phyloP scores from a whole-genome alignment of 1,284 basidiomycete genomes.

The Tylopilus sp. region DNA sequence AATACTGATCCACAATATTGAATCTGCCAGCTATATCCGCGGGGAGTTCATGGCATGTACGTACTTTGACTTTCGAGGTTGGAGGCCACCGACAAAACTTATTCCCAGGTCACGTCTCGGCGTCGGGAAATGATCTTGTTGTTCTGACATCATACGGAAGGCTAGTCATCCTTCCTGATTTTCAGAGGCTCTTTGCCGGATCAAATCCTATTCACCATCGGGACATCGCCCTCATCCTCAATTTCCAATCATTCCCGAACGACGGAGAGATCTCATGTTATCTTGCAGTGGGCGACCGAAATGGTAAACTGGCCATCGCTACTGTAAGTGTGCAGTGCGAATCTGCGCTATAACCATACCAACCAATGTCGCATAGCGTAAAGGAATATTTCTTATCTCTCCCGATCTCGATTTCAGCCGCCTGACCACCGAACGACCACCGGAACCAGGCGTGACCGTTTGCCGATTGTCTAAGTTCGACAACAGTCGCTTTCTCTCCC shows the following conservation, averaged over 20 bases:
- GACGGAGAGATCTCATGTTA: conserved; percentile 38
- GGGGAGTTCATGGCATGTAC: conserved; percentile 31
- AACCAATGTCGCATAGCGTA: conserved; percentile 35
- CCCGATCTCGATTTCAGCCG: conserved; percentile 24
- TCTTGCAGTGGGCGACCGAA: conserved; percentile 45
- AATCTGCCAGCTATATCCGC: conserved; percentile 1
- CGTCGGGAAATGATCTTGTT: conserved; percentile 53
- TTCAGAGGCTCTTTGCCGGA: conserved; percentile 41
- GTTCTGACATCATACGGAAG: conserved; percentile 42
- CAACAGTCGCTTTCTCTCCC: conserved; percentile 31
- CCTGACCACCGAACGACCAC: conserved; percentile 15
- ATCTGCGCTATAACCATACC: background rate
- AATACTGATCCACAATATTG: conserved; percentile 14
- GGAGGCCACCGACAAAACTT: conserved; percentile 2
- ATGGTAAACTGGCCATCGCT: conserved; percentile 47
- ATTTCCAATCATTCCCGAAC: conserved; percentile 34
- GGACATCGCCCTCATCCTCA: conserved; percentile 43
- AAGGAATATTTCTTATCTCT: conserved; percentile 46
- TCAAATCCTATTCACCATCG: conserved; percentile 27
- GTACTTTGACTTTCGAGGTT: conserved; percentile 1
- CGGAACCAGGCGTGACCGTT: conserved; percentile 27
- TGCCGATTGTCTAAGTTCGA: conserved; percentile 40
- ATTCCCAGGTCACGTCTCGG: conserved; percentile 54
- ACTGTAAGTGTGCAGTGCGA: conserved; percentile 39
- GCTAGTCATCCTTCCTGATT: conserved; percentile 52